These are phyloP conservation scores for Ogataea dorogensis DNA, from an alignment of 805 yeast genomes.

Conservation along the genomic window DNA sequence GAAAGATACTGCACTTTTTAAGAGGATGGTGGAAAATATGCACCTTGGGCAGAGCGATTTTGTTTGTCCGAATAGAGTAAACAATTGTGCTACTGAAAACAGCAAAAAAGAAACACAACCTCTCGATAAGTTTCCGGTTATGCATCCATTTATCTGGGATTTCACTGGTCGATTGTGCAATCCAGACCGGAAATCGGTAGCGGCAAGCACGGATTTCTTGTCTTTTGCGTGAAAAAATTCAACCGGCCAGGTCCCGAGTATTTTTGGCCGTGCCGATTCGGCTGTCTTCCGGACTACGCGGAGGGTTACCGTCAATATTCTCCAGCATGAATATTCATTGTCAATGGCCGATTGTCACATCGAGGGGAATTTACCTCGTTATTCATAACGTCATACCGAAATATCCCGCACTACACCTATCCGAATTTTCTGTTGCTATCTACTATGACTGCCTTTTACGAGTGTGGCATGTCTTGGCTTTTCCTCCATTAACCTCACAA, in stretches of 20 bases:
- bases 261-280: constrained; percentile 11
- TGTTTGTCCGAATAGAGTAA: constrained; percentile 21
- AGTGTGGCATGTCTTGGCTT: no score
- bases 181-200: constrained; percentile 3
- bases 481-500: no score
- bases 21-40: constrained; percentile 18
- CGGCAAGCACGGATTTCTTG: constrained; percentile 9
- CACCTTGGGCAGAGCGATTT: constrained; percentile 13
- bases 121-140: constrained; percentile 8
- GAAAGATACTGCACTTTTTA: constrained; percentile 19
- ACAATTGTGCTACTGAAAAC: constrained; percentile 15
- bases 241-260: constrained; percentile 9
- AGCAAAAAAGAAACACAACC: constrained; percentile 19
- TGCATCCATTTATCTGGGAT: constrained; percentile 8
- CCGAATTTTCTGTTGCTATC: no score
- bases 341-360: neutral
- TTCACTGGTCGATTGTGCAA: constrained; percentile 10
- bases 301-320: neutral
- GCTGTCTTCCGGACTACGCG: constrained; percentile 4
- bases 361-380: constrained; percentile 1
- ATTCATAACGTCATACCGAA: neutral
- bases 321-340: neutral
- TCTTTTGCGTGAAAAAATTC: constrained; percentile 7
- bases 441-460: no score
- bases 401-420: constrained; percentile 1